Evolutionary conservation across 2,329 filamentous ascomycete genomes (phyloP).

Genomic region (Emmonsiellopsis sp.): DNA sequence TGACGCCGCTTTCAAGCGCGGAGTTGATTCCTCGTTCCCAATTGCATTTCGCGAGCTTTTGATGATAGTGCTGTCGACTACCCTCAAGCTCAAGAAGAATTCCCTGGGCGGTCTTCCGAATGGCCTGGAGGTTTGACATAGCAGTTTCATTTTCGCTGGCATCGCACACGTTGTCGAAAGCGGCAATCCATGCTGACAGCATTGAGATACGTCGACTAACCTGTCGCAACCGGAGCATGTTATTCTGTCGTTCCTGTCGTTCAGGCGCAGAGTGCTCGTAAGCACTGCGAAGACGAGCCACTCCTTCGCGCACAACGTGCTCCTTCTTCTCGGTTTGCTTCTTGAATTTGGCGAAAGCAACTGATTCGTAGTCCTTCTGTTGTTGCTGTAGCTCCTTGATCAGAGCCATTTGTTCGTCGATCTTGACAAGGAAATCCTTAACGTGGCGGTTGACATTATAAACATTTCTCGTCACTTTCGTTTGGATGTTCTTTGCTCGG

Average conservation of each 20-base stretch:
- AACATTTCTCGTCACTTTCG: conserved; percentile 97
- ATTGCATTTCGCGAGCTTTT: conserved; percentile 65
- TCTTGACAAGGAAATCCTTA: conserved; percentile 98
- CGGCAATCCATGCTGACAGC: conserved; percentile 85
- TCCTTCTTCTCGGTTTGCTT: conserved; percentile 85
- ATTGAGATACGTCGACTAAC: conserved; percentile 77
- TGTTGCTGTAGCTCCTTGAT: conserved; percentile 94
- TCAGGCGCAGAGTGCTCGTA: conserved; percentile 73
- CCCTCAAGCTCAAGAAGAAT: conserved; percentile 82
- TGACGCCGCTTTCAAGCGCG: conserved; percentile 74
- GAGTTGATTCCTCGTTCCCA: conserved; percentile 87
- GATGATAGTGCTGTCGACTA: conserved; percentile 83
- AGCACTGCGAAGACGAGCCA: conserved; percentile 68
- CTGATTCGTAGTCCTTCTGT: conserved; percentile 76
- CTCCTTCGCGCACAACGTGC: conserved; percentile 62
- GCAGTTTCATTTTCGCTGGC: conserved; percentile 57
- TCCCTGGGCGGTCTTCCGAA: conserved; percentile 81
- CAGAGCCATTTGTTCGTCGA: conserved; percentile 93
- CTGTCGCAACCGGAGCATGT: conserved; percentile 72
- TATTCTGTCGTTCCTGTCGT: conserved; percentile 65
- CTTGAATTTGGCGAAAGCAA: conserved; percentile 78
- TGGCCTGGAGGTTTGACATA: conserved; percentile 57
- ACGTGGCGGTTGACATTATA: conserved; percentile 99
- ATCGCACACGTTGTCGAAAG: conserved; percentile 77
- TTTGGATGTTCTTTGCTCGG: conserved; percentile 98